These are phyloP conservation scores for Dalbergia cultrata DNA, from an alignment of 306 rosid genomes.

Conservation along the genomic window DNA sequence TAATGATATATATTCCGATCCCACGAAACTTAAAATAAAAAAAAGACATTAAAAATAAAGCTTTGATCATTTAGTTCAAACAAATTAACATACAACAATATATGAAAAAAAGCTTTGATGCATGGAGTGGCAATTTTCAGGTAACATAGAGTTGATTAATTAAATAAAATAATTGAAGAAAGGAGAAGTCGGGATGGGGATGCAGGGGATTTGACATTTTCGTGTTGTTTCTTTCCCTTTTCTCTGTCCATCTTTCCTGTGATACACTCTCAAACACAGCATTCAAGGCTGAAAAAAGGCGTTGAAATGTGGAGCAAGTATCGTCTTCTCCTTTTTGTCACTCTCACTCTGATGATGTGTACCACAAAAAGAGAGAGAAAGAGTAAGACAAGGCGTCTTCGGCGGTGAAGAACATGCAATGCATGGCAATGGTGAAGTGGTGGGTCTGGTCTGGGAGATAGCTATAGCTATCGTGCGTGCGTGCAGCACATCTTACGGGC, in stretches of 20 bases:
- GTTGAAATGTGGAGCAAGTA: constrained; percentile 76
- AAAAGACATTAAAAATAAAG: not conserved
- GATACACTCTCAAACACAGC: constrained; percentile 46
- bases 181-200: constrained; percentile 15
- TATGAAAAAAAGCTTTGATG: no score
- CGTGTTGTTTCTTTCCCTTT: constrained; percentile 74
- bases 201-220: constrained; percentile 85
- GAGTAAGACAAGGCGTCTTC: not conserved
- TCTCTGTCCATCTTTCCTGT: constrained; percentile 19
- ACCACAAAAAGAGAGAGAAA: not conserved
- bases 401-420: not conserved
- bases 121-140: not conserved
- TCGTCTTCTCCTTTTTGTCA: constrained; percentile 89
- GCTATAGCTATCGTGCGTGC: not conserved
- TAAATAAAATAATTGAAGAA: constrained; percentile 6
- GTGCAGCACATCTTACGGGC: constrained; percentile 56
- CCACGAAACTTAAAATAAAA: no score
- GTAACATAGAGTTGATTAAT: not conserved
- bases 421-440: no score
- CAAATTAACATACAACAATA: not conserved
- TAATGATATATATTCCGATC: no score
- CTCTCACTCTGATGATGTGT: constrained; percentile 48
- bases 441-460: not conserved
- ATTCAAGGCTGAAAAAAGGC: constrained; percentile 56
- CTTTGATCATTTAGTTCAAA: not conserved